phyloP scores from a whole-genome alignment of 2,329 filamentous ascomycete species.

The Cercospora sojina region DNA sequence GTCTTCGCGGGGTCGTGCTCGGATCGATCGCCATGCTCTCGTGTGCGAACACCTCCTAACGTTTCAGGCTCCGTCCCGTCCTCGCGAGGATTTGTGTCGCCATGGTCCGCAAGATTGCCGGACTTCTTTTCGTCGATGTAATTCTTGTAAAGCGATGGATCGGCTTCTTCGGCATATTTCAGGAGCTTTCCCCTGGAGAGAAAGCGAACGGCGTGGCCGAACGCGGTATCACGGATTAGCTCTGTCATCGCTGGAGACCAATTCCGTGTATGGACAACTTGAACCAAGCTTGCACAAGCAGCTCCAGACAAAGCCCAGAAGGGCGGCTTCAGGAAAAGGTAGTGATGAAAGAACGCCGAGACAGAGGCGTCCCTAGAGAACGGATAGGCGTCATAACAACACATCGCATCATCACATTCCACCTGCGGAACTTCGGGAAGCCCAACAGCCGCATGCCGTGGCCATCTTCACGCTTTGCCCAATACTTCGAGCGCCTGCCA shows the following conservation, averaged over 20 bases:
- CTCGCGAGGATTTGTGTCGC: conserved; percentile 40
- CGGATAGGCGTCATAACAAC: background rate
- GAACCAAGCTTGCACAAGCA: background rate
- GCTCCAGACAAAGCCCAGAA: background rate
- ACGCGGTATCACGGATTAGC: conserved; percentile 46
- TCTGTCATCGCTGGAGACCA: conserved; percentile 32
- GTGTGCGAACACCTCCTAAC: conserved; percentile 31
- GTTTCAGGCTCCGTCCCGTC: conserved; percentile 33
- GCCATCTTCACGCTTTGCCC: background rate
- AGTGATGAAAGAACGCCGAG: background rate
- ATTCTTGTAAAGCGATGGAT: conserved; percentile 50
- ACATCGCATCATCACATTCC: background rate
- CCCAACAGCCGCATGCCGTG: background rate
- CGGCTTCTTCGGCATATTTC: conserved; percentile 50
- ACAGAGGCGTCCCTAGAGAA: background rate
- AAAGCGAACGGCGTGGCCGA: conserved; percentile 49
- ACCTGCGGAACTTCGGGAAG: background rate
- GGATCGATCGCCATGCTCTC: conserved; percentile 22
- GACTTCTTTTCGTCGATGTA: conserved; percentile 54
- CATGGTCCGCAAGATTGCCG: conserved; percentile 49
- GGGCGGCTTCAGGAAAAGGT: background rate
- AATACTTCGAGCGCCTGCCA: background rate
- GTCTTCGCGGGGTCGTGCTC: background rate
- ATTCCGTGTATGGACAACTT: background rate
- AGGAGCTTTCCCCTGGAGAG: conserved; percentile 46